Conservation (phyloP, 2,329 filamentous ascomycete genomes). For the Cercospora berteroae region DNA sequence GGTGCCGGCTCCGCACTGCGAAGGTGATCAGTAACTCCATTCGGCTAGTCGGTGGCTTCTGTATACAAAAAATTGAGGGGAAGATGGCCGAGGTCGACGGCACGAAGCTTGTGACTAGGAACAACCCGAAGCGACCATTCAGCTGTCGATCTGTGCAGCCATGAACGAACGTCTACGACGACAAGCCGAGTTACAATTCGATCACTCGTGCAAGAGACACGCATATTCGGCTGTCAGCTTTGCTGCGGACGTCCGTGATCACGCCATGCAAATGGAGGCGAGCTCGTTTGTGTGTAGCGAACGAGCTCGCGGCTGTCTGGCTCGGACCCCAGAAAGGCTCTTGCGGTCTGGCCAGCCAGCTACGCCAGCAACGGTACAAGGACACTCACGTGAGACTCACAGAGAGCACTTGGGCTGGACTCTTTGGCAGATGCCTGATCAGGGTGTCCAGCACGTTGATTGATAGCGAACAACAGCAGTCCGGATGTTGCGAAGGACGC, state of each 20-base stretch:
- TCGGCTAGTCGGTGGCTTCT: background rate
- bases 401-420: slow-evolving; percentile 13
- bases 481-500: slow-evolving; percentile 12
- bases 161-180: background rate
- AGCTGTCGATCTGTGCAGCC: slow-evolving; percentile 1
- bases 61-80: slow-evolving; percentile 8
- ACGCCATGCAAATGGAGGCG: background rate
- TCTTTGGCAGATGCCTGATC: slow-evolving; percentile 11
- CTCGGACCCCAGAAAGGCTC: background rate
- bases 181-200: background rate
- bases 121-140: slow-evolving; percentile 6
- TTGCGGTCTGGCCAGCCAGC: background rate
- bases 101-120: slow-evolving; percentile 3
- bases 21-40: slow-evolving; percentile 8
- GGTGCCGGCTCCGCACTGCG: slow-evolving; percentile 38
- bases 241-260: background rate
- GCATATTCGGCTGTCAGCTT: background rate
- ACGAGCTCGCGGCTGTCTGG: background rate
- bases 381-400: background rate
- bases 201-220: background rate
- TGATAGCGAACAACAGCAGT: slow-evolving; percentile 26
- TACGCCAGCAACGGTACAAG: background rate
- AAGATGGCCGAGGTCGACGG: slow-evolving; percentile 8
- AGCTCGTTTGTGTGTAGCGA: background rate
- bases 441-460: slow-evolving; percentile 21